Evolutionary conservation across 768 basidiomycete species (phyloP).

Genomic region (Mycena floridula): DNA sequence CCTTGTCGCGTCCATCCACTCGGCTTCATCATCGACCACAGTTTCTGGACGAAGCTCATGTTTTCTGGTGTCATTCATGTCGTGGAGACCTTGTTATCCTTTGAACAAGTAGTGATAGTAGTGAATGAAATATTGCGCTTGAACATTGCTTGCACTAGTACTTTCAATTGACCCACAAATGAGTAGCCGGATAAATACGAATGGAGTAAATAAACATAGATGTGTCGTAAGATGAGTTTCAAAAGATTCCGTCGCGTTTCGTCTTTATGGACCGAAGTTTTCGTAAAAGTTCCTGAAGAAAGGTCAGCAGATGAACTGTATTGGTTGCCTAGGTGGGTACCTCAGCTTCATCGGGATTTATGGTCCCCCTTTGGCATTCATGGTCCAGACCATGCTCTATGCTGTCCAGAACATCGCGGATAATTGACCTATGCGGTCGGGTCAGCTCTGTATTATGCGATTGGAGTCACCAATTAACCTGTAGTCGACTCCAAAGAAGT

Average conservation of each 20-base stretch:
- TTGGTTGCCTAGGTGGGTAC: constrained; percentile 32
- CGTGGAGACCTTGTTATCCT: constrained; percentile 76
- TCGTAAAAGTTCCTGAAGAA: constrained; percentile 45
- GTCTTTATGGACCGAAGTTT: constrained; percentile 49
- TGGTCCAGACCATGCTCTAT: constrained; percentile 72
- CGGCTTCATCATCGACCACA: constrained; percentile 42
- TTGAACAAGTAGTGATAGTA: constrained; percentile 21
- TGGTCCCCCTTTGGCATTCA: constrained; percentile 56
- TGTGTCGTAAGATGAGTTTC: not conserved
- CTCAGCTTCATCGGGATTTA: constrained; percentile 66
- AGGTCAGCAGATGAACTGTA: constrained; percentile 6
- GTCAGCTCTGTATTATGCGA: too few species aligned
- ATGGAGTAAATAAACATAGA: not conserved
- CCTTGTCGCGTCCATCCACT: constrained; percentile 16
- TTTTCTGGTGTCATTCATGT: constrained; percentile 88
- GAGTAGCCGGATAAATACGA: too few species aligned
- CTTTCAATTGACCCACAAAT: too few species aligned
- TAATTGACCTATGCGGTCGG: constrained; percentile 70
- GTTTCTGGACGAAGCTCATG: constrained; percentile 82
- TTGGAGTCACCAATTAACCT: too few species aligned
- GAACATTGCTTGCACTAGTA: too few species aligned
- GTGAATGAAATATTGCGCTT: too few species aligned
- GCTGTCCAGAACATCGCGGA: constrained; percentile 72
- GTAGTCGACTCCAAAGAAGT: constrained; percentile 87
- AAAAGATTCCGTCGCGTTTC: constrained; percentile 33